Base-by-base conservation (phyloP, 2,329 filamentous ascomycete species). In the Botryosphaeria dothidea region DNA sequence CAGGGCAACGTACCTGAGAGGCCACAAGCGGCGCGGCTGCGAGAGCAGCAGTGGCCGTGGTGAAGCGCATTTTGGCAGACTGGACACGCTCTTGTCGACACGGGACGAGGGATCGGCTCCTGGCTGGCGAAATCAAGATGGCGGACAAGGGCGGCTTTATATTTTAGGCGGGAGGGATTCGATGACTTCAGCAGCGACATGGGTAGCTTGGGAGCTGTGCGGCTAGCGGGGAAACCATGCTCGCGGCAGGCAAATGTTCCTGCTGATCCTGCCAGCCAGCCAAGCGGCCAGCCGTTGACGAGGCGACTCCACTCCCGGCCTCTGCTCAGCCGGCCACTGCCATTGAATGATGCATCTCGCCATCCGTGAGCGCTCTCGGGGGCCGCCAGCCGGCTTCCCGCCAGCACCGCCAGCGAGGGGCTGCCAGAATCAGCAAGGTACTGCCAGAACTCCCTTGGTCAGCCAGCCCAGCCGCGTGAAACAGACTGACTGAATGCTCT, bases 241-340 rank as follows among this genome's bases (percentile, higher is more conserved):
- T 4, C 25, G 60, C 60, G 19, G 23, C 31, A 46, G 61, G 61
- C 61, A 63, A 56, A 19, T 46, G 49, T 56, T 63, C 61, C 61
- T 63, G 61, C 61, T 63, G 61, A 63, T 63, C 61, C 61, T 63
- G 46, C 60, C 36, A 23, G 38, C 3, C 19, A 36, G 46, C 46
- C 46, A 38, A 36, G 29, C 29, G 36, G 11, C 60, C 8, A 19
- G 23, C 23, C 56, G 56, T 60, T 46, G 56, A 45, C 38, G 56
- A 60, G 25, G 38, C 56, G 38, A 60, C 56, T 60, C 48, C 43
- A 7, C 43, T 51, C 9, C 23, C 7, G 11, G 31, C 51, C 29
- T 9, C 17, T n/a, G 7, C 31, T 19, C 31, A n/a, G 19, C 17
- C 29, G 15, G 15, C 15, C 19, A n/a, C n/a, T n/a, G n/a, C n/a